Conservation (phyloP, 805 yeast genomes). For the Scheffersomyces ergatensis region DNA sequence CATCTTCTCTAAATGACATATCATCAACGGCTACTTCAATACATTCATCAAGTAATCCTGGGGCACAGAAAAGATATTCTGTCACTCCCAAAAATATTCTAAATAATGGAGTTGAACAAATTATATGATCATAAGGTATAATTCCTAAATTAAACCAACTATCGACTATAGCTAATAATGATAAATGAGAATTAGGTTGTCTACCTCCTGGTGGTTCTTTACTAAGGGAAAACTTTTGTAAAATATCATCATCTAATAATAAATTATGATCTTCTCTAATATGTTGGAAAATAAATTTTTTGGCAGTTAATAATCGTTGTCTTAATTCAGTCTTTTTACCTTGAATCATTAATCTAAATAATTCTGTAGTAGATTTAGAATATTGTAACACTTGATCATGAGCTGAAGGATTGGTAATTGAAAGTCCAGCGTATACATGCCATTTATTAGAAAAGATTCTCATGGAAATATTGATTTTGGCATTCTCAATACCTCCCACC, state of each 20-base stretch:
- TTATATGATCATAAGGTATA: slow-evolving; percentile 94
- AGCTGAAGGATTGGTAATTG: slow-evolving; percentile 93
- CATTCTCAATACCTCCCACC: slow-evolving; percentile 94
- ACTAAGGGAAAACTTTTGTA: slow-evolving; percentile 77
- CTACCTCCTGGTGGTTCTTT: slow-evolving; percentile 65
- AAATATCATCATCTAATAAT: slow-evolving; percentile 71
- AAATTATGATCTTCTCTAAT: slow-evolving; percentile 54
- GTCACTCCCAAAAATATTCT: slow-evolving; percentile 92
- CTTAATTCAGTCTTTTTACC: slow-evolving; percentile 57
- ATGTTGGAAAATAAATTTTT: slow-evolving; percentile 72
- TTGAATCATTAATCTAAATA: slow-evolving; percentile 80
- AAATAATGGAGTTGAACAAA: slow-evolving; percentile 90
- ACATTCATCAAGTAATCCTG: slow-evolving; percentile 77
- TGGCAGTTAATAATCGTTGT: slow-evolving; percentile 62
- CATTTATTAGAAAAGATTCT: slow-evolving; percentile 91
- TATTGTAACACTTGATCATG: slow-evolving; percentile 89
- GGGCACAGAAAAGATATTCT: slow-evolving; percentile 84
- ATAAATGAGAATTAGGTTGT: slow-evolving; percentile 85
- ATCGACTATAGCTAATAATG: slow-evolving; percentile 87
- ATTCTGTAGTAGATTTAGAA: slow-evolving; percentile 76
- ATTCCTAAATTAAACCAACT: slow-evolving; percentile 85
- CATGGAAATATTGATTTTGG: slow-evolving; percentile 88
- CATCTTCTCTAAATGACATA: slow-evolving; percentile 77
- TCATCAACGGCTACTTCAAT: slow-evolving; percentile 68
- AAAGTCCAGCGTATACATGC: slow-evolving; percentile 98